phyloP scores from a whole-genome alignment of 768 basidiomycete species.

The Macrolepiota dolichaula region DNA sequence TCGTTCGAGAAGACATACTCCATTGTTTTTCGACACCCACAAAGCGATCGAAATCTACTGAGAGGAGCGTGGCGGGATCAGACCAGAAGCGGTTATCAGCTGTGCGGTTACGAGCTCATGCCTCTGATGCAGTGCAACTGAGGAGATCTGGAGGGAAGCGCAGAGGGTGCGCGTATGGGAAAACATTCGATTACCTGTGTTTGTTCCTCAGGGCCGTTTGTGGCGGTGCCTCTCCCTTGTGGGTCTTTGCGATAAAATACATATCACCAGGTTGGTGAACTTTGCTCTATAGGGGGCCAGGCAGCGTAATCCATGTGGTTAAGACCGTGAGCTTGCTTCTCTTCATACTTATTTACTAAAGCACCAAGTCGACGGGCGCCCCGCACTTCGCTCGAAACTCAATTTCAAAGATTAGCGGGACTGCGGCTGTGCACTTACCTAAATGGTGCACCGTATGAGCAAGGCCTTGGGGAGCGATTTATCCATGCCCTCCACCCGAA shows the following conservation, averaged over 20 bases:
- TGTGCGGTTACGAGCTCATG: neutral
- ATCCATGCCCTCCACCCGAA: neutral
- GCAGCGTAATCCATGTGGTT: too few species aligned
- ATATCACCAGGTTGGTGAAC: neutral
- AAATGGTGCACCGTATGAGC: neutral
- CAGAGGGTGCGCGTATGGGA: too few species aligned
- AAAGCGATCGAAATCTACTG: neutral
- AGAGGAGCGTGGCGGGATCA: neutral
- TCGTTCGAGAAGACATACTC: neutral
- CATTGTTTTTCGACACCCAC: neutral
- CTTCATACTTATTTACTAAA: neutral
- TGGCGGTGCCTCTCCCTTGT: neutral
- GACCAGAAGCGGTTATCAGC: neutral
- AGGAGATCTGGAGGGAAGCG: neutral
- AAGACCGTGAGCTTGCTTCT: too few species aligned
- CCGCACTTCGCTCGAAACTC: neutral
- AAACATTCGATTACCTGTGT: too few species aligned
- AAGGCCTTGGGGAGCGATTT: neutral
- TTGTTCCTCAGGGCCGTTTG: neutral
- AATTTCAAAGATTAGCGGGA: neutral
- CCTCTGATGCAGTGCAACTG: neutral
- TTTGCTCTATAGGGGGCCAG: too few species aligned
- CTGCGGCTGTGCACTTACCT: neutral
- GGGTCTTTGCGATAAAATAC: neutral
- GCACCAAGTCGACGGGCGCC: too few species aligned